Percentiles rank a stretch among this genome's conserved stretches.
Evolutionary conservation across 306 rosid species (phyloP).

Genomic region (Fragaria vesca): DNA sequence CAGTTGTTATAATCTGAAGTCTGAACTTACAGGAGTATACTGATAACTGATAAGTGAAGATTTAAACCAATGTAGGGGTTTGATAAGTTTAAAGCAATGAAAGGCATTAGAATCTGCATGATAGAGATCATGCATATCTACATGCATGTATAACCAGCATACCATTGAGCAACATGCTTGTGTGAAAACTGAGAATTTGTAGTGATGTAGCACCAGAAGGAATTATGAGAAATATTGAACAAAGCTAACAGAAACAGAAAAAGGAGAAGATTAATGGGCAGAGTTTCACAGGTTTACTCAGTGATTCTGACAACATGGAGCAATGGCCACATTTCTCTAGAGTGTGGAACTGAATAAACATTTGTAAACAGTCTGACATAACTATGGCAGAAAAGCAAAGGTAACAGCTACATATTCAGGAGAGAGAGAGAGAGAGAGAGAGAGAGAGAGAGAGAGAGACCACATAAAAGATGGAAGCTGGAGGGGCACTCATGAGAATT

Average conservation of each 20-base stretch:
- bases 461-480: slow-evolving; percentile 44
- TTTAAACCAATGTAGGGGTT: neutral
- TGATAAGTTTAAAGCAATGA: neutral
- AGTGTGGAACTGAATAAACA: neutral
- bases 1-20: neutral
- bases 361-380: neutral
- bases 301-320: neutral
- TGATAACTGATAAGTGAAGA: neutral
- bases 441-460: slow-evolving; percentile 43
- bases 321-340: neutral
- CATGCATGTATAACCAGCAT: neutral
- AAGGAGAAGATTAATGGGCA: neutral
- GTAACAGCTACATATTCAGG: neutral
- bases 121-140: neutral
- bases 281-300: neutral
- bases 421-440: slow-evolving; percentile 1
- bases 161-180: neutral
- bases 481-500: slow-evolving; percentile 69
- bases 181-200: neutral
- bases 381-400: neutral
- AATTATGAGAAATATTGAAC: neutral
- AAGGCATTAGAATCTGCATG: neutral
- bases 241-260: neutral
- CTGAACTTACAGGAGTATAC: neutral
- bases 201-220: neutral